Evolutionary conservation across 345 rosid species (phyloP).

Genomic region (Sonneratia alba): DNA sequence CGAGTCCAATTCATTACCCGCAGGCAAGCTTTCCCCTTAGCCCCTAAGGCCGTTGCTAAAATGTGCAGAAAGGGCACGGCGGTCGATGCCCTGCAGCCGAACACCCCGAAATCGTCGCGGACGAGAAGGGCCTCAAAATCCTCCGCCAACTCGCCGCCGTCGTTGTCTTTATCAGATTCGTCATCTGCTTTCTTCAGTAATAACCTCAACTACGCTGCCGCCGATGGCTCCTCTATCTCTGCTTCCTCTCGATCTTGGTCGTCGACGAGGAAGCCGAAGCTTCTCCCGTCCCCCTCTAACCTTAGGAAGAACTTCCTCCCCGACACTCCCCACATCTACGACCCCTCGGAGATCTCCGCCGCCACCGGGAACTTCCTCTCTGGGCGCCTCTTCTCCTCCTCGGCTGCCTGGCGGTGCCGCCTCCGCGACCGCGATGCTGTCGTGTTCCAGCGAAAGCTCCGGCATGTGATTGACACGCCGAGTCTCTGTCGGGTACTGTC

Average conservation of each 20-base stretch:
- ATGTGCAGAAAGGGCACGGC: conserved; percentile 12
- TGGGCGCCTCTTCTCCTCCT: conserved; percentile 17
- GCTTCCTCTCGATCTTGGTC: conserved; percentile 1
- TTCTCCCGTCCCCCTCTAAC: conserved; percentile 16
- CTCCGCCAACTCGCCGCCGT: not conserved
- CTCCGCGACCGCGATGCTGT: conserved; percentile 18
- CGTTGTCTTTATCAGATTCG: not conserved
- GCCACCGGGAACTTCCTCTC: conserved; percentile 37
- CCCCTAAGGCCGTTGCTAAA: not conserved
- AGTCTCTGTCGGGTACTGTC: conserved; percentile 15
- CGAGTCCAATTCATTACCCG: not conserved
- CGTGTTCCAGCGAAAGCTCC: conserved; percentile 27
- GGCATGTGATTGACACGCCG: conserved; percentile 12
- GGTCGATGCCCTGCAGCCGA: conserved; percentile 5
- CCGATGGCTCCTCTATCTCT: conserved; percentile 2
- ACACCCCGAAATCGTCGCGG: not conserved
- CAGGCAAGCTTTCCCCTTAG: too few relatives aligned
- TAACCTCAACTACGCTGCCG: not conserved
- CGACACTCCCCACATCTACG: conserved; percentile 26
- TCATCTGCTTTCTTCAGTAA: not conserved
- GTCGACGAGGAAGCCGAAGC: conserved; percentile 14
- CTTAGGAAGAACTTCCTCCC: conserved; percentile 11
- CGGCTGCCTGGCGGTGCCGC: conserved; percentile 30
- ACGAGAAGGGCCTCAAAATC: conserved; percentile 2
- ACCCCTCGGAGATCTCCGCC: conserved; percentile 27